Evolutionary conservation across 371 early-diverging fungal species (phyloP), one percentile per base, ranked within the genome.

Genomic region (Mucor saturninus): DNA sequence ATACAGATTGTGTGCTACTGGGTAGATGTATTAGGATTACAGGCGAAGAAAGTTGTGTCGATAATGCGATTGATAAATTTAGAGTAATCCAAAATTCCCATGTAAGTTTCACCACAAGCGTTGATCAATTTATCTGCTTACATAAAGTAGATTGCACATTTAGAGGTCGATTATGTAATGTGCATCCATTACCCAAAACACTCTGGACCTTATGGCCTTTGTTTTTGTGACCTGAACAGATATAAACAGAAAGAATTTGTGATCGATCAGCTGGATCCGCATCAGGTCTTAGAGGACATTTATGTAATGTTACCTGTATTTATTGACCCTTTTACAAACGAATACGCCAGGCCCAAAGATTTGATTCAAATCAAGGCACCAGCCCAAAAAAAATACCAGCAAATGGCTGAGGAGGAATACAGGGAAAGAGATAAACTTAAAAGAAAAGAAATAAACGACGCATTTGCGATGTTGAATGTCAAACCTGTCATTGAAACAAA

Each of bases 181-280:
- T 75, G 80, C 15, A 65, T 83, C 13, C 77, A 79, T 65, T 77
- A 80, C 46, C 78, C 80, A 5, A 50, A 55, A 3, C 57, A 67
- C 39, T 55, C 70, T 7, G 56, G 43, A 0, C n/a, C 49, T 2
- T 83, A 73, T 45, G 66, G 69, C 0, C 45, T 83, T 0, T 72
- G 65, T 40, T 83, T 76, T 51, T 67, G 72, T 45, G 53, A 59
- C 11, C 9, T 81, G 7, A 28, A 62, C 1, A 32, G 55, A 0
- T 81, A 79, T 51, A 61, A 39, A 9, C 62, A 77, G 7, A 66
- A 65, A 32, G 11, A 5, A 0, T 65, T 46, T 29, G 62, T 76
- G 2, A 57, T 64, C 31, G 14, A 57, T 15, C 71, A 31, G 2
- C 21, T 39, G 11, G n/a, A 13, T 29, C 30, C 38, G 1, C 13